Evolutionary conservation across 1,284 basidiomycete species (phyloP), one percentile per base, ranked within the genome.

Genomic region (Marasmius oreades): DNA sequence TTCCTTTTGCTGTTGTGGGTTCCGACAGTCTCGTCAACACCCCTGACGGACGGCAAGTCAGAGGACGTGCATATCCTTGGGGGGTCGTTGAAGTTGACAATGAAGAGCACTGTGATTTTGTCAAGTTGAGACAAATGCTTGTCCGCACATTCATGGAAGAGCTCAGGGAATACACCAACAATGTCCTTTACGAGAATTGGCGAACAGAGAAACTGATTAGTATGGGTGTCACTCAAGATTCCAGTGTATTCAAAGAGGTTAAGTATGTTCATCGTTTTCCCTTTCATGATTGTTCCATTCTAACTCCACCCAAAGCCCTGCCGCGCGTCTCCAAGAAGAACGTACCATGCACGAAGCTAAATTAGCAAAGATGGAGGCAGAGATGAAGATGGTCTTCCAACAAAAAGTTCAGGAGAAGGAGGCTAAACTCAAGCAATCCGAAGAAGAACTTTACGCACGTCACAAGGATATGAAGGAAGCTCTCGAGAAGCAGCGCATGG

Each of bases 341-440:
- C 90, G 95, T 58, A 80, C 92, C 54, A 75, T 95, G 69, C 93
- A 96, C 73, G 93, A 96, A 76, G 92, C 93, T 63, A 98, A 98
- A 74, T 84, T 98, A 59, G 85, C 92, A 58, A 98, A 98, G 88
- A 98, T 98, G 95, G 95, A 98, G 77, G 90, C 93, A 57, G 95
- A 98, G 81, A 96, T 97, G 94, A 95, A 95, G 84, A 92, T 94
- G 90, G 95, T 98, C 65, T 98, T 98, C 92, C 93, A 95, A 72
- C 95, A 98, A 76, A 98, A 98, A 75, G 95, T 98, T 54, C 92
- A 94, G 71, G 95, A 98, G 74, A 98, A 98, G 80, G 95, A 98
- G 72, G 84, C 92, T 61, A 98, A 98, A 75, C 82, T 98, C 70
- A 98, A 97, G 78, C 95, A 98, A 74, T 93, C 90, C 56, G 95